phyloP scores from a whole-genome alignment of 139 green algal species.

The Ettlia oleoabundans region DNA sequence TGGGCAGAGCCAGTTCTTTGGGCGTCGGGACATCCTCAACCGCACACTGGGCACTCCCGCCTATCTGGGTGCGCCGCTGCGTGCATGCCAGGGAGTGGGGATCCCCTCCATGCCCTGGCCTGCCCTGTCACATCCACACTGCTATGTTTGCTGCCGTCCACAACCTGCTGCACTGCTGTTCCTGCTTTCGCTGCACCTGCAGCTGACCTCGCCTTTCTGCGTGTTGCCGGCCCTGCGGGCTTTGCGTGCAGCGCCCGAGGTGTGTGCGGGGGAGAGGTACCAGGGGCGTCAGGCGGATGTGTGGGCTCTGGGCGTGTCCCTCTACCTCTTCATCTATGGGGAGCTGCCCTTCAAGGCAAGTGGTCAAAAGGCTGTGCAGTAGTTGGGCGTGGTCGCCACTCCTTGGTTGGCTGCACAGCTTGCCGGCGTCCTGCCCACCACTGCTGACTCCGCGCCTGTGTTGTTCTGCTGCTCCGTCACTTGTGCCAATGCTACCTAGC shows the following conservation, averaged over 20 bases:
- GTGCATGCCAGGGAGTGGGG: neutral
- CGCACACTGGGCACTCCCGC: conserved; percentile 51
- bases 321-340: conserved; percentile 86
- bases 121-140: neutral
- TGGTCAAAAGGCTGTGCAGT: no score
- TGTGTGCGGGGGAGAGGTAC: conserved; percentile 58
- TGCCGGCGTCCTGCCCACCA: neutral
- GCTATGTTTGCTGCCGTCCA: no score
- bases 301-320: conserved; percentile 83
- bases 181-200: neutral
- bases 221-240: neutral
- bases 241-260: conserved; percentile 60
- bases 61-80: conserved; percentile 37
- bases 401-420: no score
- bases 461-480: neutral
- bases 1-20: conserved; percentile 66
- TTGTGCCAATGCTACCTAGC: no score
- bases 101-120: no score
- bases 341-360: conserved; percentile 46
- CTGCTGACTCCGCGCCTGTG: neutral
- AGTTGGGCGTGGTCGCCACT: no score
- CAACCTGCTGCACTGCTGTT: neutral
- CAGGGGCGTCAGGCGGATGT: conserved; percentile 71
- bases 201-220: neutral
- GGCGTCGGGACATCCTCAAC: conserved; percentile 27